Evolutionary conservation across 371 early-diverging fungal genomes (phyloP).

Genomic region (Syncephalis plumigaleata): DNA sequence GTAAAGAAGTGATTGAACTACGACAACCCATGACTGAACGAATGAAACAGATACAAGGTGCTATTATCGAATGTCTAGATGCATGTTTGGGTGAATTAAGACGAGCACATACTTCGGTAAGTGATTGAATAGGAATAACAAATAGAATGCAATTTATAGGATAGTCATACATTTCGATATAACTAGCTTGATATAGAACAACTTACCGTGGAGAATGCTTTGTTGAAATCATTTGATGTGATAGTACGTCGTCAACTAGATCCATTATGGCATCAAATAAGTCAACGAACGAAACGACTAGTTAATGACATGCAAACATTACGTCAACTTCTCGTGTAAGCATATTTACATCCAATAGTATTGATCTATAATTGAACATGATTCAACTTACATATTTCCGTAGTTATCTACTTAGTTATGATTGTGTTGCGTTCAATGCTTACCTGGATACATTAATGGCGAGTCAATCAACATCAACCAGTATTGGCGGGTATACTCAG

Average conservation of each 20-base stretch:
- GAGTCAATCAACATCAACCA: constrained; percentile 19
- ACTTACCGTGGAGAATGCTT: constrained; percentile 67
- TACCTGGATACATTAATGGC: constrained; percentile 70
- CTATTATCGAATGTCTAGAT: constrained; percentile 72
- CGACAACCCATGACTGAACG: constrained; percentile 57
- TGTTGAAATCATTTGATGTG: constrained; percentile 65
- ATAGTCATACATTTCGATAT: neutral
- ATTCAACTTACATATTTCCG: neutral
- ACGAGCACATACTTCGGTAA: constrained; percentile 34
- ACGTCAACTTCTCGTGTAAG: constrained; percentile 42
- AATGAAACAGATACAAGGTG: constrained; percentile 73
- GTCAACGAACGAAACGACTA: constrained; percentile 50
- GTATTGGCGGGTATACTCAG: constrained; percentile 11
- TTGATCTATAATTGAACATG: neutral
- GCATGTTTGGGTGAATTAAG: constrained; percentile 61
- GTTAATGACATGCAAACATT: constrained; percentile 55
- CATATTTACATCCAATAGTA: neutral
- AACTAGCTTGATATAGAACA: constrained; percentile 47
- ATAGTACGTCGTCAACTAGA: constrained; percentile 57
- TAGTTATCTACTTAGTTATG: constrained; percentile 61
- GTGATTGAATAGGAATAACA: neutral
- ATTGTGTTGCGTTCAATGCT: constrained; percentile 72
- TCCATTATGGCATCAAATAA: constrained; percentile 78
- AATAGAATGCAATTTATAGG: neutral
- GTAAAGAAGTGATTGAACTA: constrained; percentile 56